Evolutionary conservation across 179 eudicot species (phyloP), one percentile per base, ranked within the genome.

Genomic region (Camellia oleifera): DNA sequence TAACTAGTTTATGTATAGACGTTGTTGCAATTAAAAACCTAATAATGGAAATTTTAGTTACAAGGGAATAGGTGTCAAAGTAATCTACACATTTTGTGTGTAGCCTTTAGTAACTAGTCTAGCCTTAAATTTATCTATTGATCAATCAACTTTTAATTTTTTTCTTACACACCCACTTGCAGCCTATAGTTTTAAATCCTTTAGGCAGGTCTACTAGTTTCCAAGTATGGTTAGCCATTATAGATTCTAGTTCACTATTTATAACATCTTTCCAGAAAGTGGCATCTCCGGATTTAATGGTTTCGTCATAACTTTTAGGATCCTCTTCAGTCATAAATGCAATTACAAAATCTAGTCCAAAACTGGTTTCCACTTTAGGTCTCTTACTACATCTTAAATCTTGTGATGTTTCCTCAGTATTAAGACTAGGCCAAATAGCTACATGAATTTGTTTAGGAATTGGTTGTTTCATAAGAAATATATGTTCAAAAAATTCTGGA

Each of bases 171-270:
- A 62, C 8, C 23, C 18, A 62, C 9, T 74, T 74, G 32, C 64
- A 18, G 5, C 63, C 45, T 62, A 57, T 32, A 3, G 74, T 26
- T 26, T 53, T 26, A 23, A 63, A 66, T 2, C 80, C 63, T 48
- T 48, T 20, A 23, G 67, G 74, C 8, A 78, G 15, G 42, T 67
- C 67, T 9, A 69, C 74, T 23, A 78, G 8, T 0, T 64, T 54
- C 80, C 74, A 78, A 2, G 80, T 68, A 56, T 63, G 73, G 14
- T 80, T 62, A n/a, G 23, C 18, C 66, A 62, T 62, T 62, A n/a
- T 62, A 18, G 66, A 62, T 17, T 62, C 23, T 15, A 62, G 6
- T n/a, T 62, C 66, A 18, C 26, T 62, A 62, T 62, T 62, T 18
- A 62, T 62, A 2, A 23, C 23, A 62, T 62, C 66, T 62, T 62